phyloP scores from a whole-genome alignment of 2,329 filamentous ascomycete genomes.

The Mollisiaceae sp. region DNA sequence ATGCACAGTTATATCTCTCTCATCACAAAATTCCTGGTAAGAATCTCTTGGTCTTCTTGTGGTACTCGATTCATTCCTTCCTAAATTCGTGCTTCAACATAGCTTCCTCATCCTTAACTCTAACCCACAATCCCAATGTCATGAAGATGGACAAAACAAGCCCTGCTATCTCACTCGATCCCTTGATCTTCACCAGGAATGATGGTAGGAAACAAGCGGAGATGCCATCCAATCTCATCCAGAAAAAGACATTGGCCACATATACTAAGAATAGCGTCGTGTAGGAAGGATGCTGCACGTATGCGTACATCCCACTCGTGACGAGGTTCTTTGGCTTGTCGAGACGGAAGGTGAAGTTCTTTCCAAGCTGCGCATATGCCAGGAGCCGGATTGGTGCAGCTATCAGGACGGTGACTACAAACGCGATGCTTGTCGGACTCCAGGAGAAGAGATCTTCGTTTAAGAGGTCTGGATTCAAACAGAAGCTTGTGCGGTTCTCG shows the following conservation, averaged over 20 bases:
- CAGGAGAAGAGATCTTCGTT: constrained; percentile 37
- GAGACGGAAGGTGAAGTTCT: constrained; percentile 59
- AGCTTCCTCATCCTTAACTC: constrained; percentile 55
- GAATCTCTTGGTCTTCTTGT: constrained; percentile 53
- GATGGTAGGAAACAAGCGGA: constrained; percentile 47
- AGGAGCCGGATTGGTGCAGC: constrained; percentile 42
- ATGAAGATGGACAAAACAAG: constrained; percentile 10
- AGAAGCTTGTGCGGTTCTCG: constrained; percentile 15
- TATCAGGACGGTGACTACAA: constrained; percentile 33
- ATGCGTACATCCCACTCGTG: constrained; percentile 76
- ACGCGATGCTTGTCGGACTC: constrained; percentile 28
- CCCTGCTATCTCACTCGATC: not conserved
- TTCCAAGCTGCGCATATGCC: constrained; percentile 53
- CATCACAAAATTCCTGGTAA: constrained; percentile 50
- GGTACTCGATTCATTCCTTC: constrained; percentile 54
- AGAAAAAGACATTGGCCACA: constrained; percentile 40
- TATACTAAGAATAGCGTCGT: constrained; percentile 49
- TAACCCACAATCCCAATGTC: constrained; percentile 26
- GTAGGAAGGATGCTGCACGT: constrained; percentile 84
- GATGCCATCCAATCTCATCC: constrained; percentile 47
- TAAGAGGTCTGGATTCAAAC: constrained; percentile 24
- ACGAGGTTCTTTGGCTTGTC: constrained; percentile 69
- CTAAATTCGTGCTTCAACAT: constrained; percentile 56
- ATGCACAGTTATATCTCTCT: not conserved
- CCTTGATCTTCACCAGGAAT: constrained; percentile 1